Base-by-base conservation (phyloP, 306 rosid genomes). In the Styphnolobium japonicum region DNA sequence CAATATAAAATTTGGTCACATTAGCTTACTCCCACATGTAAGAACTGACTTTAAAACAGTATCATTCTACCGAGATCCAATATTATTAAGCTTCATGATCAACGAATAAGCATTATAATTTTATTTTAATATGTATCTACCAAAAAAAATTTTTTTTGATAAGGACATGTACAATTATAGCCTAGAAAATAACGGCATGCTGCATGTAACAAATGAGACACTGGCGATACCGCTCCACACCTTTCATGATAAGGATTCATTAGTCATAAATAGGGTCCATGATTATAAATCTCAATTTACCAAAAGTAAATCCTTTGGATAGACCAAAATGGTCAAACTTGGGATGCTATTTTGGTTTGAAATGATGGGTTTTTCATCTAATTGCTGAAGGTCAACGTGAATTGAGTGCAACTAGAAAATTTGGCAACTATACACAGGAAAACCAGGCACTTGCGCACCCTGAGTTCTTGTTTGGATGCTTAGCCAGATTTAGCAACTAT, bases 241-340 rank as follows among this genome's bases (percentile, higher is more conserved):
- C 45, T 67, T 55, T 79, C 49, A 71, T 76, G 48, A 75, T 82
- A 71, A 51, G 60, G 36, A 82, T 63, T 84, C 76, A 61, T 46
- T 43, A 11, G 21, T 23, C 75, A 69, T 49, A 65, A 49, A 46
- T 33, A 18, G 21, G 37, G 15, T 60, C 10, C 71, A 40, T 18
- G 46, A 19, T 25, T 67, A 49, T 22, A 49, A 23, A 23, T 71
- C 23, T 36, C 69, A 34, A 31, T 61, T 52, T 75, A 57, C 43
- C 46, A 43, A 37, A 6, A 67, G 46, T 23, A 25, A 67, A 36
- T 57, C 10, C 58, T 49, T 23, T 15, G 49, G 19, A 34, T 37
- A 49, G 12, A 82, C 14, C 81, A 74, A 74, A 31, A 33, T 45
- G 71, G 46, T 43, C 67, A 60, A 67, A 75, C 56, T 67, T 56